phyloP scores from a whole-genome alignment of 148 eudicot species.

The Amaranthus cruentus region DNA sequence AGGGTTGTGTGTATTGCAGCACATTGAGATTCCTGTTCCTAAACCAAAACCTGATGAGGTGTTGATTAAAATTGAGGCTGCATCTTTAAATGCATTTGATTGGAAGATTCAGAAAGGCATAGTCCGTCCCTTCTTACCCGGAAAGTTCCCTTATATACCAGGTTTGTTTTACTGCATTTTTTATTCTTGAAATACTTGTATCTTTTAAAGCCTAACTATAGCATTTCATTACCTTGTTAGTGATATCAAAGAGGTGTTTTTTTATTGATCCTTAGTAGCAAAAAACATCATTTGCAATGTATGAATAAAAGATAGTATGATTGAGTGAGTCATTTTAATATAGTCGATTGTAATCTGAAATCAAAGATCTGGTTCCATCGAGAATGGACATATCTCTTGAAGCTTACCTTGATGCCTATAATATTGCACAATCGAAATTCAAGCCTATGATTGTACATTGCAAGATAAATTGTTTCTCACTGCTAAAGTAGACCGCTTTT shows the following conservation, averaged over 20 bases:
- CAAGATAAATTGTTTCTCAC: not conserved
- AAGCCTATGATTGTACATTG: not conserved
- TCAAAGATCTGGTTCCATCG: too few relatives aligned
- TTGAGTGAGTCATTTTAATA: too few relatives aligned
- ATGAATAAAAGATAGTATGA: too few relatives aligned
- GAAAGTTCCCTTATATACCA: constrained; percentile 63
- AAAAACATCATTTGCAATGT: too few relatives aligned
- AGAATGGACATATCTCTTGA: not conserved
- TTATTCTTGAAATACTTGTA: not conserved
- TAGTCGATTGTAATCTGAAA: too few relatives aligned
- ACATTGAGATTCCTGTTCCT: constrained; percentile 67
- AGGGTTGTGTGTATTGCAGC: constrained; percentile 38
- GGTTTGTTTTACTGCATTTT: constrained; percentile 31
- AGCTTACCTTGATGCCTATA: not conserved
- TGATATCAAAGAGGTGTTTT: not conserved
- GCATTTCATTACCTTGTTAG: not conserved
- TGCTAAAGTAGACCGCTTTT: constrained; percentile 2
- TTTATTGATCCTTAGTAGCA: too few relatives aligned
- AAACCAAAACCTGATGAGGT: constrained; percentile 54
- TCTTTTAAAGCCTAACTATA: not conserved
- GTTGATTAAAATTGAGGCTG: constrained; percentile 70
- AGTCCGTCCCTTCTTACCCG: constrained; percentile 47
- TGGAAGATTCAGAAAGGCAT: constrained; percentile 60
- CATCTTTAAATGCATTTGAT: constrained; percentile 65
- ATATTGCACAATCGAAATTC: too few relatives aligned